Percentiles rank a stretch among this genome's conserved stretches.
These are phyloP conservation scores for Sphagnum magellanicum DNA, from an alignment of 228 moss, liverwort and hornwort genomes.

Conservation along the genomic window DNA sequence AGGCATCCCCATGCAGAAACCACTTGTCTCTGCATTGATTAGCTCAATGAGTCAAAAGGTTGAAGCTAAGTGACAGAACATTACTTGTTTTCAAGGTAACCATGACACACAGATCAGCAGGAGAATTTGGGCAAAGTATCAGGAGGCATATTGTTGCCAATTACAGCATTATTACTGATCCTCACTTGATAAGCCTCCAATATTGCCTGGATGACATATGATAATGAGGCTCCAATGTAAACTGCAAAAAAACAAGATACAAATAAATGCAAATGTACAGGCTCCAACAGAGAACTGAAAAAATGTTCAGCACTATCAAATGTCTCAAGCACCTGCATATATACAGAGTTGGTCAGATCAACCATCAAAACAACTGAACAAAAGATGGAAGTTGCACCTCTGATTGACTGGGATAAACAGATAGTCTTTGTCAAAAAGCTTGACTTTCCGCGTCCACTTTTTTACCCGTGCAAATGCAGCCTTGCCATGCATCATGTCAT, in stretches of 20 bases:
- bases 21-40: conserved; percentile 15
- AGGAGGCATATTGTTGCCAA: no score
- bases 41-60: background rate
- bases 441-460: conserved; percentile 61
- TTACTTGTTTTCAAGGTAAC: no score
- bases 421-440: conserved; percentile 50
- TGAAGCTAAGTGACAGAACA: no score
- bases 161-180: background rate
- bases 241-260: conserved; percentile 22
- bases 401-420: conserved; percentile 59
- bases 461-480: conserved; percentile 57
- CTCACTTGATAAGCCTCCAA: conserved; percentile 32
- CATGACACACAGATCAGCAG: no score
- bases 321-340: no score
- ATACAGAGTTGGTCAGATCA: no score
- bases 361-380: no score
- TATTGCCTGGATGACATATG: conserved; percentile 53
- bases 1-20: conserved; percentile 32
- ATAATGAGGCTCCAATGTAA: conserved; percentile 62
- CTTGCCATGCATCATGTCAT: conserved; percentile 12
- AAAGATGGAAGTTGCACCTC: conserved; percentile 16
- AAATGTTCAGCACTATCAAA: no score
- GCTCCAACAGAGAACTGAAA: no score
- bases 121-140: no score
- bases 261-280: background rate